These are phyloP conservation scores for Suillus brevipes DNA, from an alignment of 768 basidiomycete species.

Conservation along the genomic window DNA sequence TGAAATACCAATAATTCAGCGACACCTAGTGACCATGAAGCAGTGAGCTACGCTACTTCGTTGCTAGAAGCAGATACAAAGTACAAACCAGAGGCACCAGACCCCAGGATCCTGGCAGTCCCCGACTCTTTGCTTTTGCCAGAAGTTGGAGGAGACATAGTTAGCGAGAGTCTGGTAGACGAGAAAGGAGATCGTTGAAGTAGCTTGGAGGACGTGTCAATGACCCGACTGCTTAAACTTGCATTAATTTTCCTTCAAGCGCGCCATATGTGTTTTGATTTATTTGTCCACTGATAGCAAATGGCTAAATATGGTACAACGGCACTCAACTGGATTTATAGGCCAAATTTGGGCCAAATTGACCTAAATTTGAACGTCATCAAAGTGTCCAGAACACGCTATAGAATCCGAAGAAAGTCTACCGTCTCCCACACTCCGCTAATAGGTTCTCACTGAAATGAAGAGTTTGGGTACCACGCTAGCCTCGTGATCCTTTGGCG, in stretches of 20 bases:
- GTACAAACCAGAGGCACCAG: slow-evolving; percentile 81
- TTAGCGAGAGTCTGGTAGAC: background rate
- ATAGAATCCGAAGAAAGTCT: background rate
- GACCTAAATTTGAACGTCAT: background rate
- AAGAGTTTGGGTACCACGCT: background rate
- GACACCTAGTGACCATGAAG: slow-evolving; percentile 55
- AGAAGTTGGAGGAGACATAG: slow-evolving; percentile 50
- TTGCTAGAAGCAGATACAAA: background rate
- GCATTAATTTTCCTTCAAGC: background rate
- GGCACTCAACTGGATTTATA: background rate
- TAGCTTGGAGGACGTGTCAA: background rate
- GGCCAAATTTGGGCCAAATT: no score
- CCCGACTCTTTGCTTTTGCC: slow-evolving; percentile 77
- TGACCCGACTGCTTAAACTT: slow-evolving; percentile 2
- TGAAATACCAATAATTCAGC: slow-evolving; percentile 96
- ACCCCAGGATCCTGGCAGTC: slow-evolving; percentile 86
- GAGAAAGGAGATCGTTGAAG: background rate
- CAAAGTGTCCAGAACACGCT: background rate
- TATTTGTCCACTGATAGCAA: background rate
- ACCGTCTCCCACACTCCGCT: background rate
- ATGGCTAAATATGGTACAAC: background rate
- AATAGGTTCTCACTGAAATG: background rate
- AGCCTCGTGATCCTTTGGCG: background rate
- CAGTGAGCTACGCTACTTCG: background rate
- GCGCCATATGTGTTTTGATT: background rate